A percentile compares a stretch with the other conserved stretches of the same genome.
These are phyloP conservation scores for Agastache rugosa DNA, from an alignment of 257 asterid species.

Conservation along the genomic window DNA sequence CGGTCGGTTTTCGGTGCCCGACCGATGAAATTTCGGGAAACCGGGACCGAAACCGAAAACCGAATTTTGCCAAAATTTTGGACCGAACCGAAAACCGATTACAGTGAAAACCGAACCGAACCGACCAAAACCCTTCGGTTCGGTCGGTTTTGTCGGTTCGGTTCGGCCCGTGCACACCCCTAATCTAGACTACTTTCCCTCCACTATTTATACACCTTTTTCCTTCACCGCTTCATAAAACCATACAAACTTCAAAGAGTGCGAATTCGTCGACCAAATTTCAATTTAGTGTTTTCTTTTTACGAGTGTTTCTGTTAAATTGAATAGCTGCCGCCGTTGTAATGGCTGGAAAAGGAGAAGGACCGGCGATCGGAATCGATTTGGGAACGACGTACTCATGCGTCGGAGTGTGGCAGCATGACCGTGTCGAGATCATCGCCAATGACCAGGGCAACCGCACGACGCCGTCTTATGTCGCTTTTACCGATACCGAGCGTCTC, in stretches of 20 bases:
- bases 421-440: constrained; percentile 50
- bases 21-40: too few relatives aligned
- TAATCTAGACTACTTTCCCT: too few relatives aligned
- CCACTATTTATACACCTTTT: constrained; percentile 16
- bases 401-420: constrained; percentile 54
- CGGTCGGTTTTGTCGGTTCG: too few relatives aligned
- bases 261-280: not conserved
- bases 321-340: not conserved
- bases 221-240: not conserved
- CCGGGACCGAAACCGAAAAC: too few relatives aligned
- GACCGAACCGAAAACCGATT: too few relatives aligned
- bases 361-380: constrained; percentile 52
- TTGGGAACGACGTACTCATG: constrained; percentile 50
- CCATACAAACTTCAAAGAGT: not conserved
- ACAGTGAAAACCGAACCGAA: too few relatives aligned
- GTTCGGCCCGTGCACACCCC: too few relatives aligned
- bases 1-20: too few relatives aligned
- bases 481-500: constrained; percentile 56
- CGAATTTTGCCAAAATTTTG: too few relatives aligned
- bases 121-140: too few relatives aligned
- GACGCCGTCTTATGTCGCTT: constrained; percentile 52
- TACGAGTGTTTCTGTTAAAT: not conserved
- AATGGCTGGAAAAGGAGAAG: constrained; percentile 52
- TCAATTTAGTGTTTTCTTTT: not conserved
- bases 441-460: constrained; percentile 55